Evolutionary conservation across 176 grass and related monocot species (phyloP), one percentile per base, ranked within the genome.

Genomic region (Microstegium vimineum): DNA sequence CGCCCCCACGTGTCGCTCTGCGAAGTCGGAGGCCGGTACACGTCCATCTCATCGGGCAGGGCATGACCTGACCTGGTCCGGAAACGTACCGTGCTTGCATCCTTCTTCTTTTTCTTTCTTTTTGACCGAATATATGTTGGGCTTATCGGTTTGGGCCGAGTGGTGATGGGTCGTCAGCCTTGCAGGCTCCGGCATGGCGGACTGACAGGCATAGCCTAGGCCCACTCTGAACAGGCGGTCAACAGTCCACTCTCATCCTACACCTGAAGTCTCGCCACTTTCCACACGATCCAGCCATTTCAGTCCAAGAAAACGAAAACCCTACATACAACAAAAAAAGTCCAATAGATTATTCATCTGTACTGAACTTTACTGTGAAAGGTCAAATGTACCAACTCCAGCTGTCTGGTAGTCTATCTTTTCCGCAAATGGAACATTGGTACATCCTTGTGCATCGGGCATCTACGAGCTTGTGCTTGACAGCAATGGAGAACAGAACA

Each of bases 1-100:
- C 36, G 66, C 1, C 17, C n/a, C 6, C 30, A 71, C 75, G 83
- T 85, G 83, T 63, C 75, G 28, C 20, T 34, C 16, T 33, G 82
- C 18, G 82, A 72, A 63, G 63, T 77, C 47, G 62, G 14, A 34
- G 63, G 5, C 20, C 61, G 54, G 62, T 59, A 75, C 32, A 75
- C 73, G 51, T 75, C 49, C 49, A 36, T 57, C 49, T 47, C 45
- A 1, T 5, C 45, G 45, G 45, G 45, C n/a, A n/a, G n/a, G n/a
- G n/a, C 15, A 47, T 17, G 45, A 16, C 43, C 43, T 46, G 43
- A 16, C 43, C 13, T 16, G 43, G 54, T 57, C 54, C 54, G 22
- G 17, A 20, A 51, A 51, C 17, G 46, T 16, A 17, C 18, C 17
- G 4, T 5, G 45, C 14, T 47, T 17, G 0, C 47, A 49, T 49